These are phyloP conservation scores for Trametes cubensis DNA, from an alignment of 768 basidiomycete species.

Conservation along the genomic window DNA sequence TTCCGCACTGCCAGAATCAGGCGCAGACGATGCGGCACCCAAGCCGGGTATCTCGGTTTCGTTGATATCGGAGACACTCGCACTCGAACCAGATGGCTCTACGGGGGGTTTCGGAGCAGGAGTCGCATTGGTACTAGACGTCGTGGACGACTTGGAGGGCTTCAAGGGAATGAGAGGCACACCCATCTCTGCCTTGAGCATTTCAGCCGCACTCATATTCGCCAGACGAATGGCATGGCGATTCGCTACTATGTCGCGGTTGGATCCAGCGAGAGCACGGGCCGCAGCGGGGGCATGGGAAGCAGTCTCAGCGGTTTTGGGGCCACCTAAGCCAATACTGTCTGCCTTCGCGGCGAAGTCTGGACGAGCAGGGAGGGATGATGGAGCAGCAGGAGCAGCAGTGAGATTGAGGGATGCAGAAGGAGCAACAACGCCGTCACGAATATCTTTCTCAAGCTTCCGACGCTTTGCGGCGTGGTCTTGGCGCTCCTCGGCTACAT, in stretches of 20 bases:
- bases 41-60: constrained; percentile 32
- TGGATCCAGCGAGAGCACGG: constrained; percentile 82
- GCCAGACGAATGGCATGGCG: constrained; percentile 91
- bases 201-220: constrained; percentile 94
- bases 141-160: constrained; percentile 30
- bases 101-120: constrained; percentile 7
- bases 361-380: constrained; percentile 47
- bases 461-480: constrained; percentile 89
- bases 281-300: constrained; percentile 61
- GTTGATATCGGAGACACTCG: constrained; percentile 20
- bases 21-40: constrained; percentile 24
- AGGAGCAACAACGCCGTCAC: constrained; percentile 45
- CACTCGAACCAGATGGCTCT: constrained; percentile 10
- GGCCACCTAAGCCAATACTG: constrained; percentile 74
- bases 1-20: constrained; percentile 2
- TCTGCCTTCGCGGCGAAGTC: constrained; percentile 78
- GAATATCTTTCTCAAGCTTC: constrained; percentile 58
- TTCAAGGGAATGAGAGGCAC: constrained; percentile 47
- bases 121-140: constrained; percentile 18
- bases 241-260: constrained; percentile 88
- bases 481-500: constrained; percentile 90
- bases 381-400: constrained; percentile 45
- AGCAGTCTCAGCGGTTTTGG: constrained; percentile 58
- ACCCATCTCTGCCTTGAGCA: constrained; percentile 87
- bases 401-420: constrained; percentile 53